Percentiles rank a stretch among this genome's conserved stretches.
Evolutionary conservation across 768 basidiomycete genomes (phyloP).

Genomic region (Butyriboletus loyo): DNA sequence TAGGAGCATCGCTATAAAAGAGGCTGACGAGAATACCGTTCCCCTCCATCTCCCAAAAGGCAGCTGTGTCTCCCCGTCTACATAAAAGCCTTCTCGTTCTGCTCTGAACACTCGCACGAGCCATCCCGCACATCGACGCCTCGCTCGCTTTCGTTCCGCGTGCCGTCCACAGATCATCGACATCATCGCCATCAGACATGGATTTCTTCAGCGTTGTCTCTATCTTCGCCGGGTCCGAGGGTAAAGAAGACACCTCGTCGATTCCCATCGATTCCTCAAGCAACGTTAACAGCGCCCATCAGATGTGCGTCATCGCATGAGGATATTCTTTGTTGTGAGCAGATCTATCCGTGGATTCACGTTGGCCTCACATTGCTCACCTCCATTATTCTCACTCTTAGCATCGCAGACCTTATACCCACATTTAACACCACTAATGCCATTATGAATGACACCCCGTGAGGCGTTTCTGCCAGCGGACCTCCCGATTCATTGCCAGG

Average conservation of each 20-base stretch:
- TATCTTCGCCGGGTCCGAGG: conserved; percentile 7
- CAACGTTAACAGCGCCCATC: neutral
- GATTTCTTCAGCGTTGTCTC: conserved; percentile 20
- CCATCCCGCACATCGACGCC: neutral
- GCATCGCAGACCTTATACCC: conserved; percentile 5
- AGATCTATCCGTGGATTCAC: neutral
- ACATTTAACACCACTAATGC: conserved; percentile 8
- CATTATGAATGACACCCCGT: too few species aligned
- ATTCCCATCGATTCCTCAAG: conserved; percentile 11
- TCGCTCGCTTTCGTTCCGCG: neutral
- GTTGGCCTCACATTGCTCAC: conserved; percentile 2
- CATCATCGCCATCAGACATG: conserved; percentile 14
- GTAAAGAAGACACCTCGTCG: conserved; percentile 7
- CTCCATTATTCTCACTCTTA: neutral
- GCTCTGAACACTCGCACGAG: neutral
- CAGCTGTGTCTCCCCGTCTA: neutral
- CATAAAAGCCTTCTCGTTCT: neutral
- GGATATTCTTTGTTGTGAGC: conserved; percentile 23
- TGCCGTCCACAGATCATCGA: neutral
- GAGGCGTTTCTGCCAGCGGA: too few species aligned
- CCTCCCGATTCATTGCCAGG: too few species aligned
- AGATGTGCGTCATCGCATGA: conserved; percentile 26
- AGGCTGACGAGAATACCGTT: neutral
- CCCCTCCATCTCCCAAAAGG: conserved; percentile 5
- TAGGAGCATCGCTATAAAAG: conserved; percentile 16